Evolutionary conservation across 345 rosid genomes (phyloP).

Genomic region (Dimocarpus longan): DNA sequence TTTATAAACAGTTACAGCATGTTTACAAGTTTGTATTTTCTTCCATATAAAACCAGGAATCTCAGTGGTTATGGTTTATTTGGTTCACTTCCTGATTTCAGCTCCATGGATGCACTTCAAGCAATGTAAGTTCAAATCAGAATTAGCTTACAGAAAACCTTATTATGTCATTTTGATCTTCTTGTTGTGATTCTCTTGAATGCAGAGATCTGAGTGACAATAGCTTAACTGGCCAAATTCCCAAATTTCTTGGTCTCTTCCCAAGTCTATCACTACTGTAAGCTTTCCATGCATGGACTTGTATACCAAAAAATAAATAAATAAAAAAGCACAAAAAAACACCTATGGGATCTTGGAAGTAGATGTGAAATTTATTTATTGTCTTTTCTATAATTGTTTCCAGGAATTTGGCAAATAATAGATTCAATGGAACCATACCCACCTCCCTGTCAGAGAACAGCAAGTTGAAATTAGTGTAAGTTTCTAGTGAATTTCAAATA

Average conservation of each 20-base stretch:
- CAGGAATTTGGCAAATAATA: constrained; percentile 27
- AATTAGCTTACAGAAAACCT: not conserved
- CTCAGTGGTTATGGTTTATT: constrained; percentile 18
- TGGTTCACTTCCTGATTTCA: constrained; percentile 28
- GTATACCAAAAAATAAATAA: not conserved
- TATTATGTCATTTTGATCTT: not conserved
- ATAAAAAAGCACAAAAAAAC: not conserved
- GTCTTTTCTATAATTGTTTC: not conserved
- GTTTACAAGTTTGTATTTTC: not conserved
- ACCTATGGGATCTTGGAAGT: not conserved
- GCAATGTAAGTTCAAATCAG: constrained; percentile 18
- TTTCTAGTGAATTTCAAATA: not conserved
- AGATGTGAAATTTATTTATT: not conserved
- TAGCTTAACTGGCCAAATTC: constrained; percentile 28
- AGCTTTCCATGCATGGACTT: not conserved
- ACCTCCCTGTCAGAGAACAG: constrained; percentile 18
- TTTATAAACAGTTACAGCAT: not conserved
- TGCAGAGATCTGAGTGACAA: constrained; percentile 30
- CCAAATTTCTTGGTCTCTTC: constrained; percentile 26
- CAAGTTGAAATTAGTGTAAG: constrained; percentile 23
- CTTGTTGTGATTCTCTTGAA: not conserved
- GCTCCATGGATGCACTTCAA: constrained; percentile 29
- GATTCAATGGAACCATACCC: constrained; percentile 29
- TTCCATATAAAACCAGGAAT: constrained; percentile 7
- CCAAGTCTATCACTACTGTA: constrained; percentile 19